Base-by-base conservation (phyloP, 495 filamentous ascomycete genomes). In the Tuber melanosporum region DNA sequence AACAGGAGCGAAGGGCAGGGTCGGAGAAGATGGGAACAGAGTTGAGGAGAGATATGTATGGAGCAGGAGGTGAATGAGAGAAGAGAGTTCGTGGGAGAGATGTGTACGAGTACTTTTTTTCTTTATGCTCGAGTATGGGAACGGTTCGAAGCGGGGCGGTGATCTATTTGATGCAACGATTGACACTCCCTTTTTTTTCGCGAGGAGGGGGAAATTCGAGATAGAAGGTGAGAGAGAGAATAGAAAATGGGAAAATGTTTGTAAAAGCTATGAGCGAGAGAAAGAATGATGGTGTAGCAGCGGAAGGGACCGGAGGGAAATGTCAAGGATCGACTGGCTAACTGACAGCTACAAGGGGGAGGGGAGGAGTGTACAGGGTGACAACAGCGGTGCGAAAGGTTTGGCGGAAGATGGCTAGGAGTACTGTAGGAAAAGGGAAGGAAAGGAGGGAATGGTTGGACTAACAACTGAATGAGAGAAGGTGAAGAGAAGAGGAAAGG, bases 341-440 rank as follows among this genome's bases (percentile, higher is more conserved):
- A 17, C 57, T 32, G 57, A 66, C 26, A 26, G 57, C 57, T 32
- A 66, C 26, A 66, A 12, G n/a, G 57, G 32, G 26, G 32, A 43
- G 32, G 2, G n/a, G 57, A 32, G 26, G 32, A 43, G 32, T 1
- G 42, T 43, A 39, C 78, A 75, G 78, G 72, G 41, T 70, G 47
- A 43, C n/a, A 62, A 57, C 73, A 73, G 71, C 42, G 76, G 70
- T 72, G 76, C 3, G n/a, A 32, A 66, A 32, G 0, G n/a, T 32
- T 32, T 17, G 57, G 10, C 32, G 57, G 22, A 49, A 39, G 43
- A 44, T 32, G 44, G 57, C 46, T 73, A 71, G 62, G 71, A 43
- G 69, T 44, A 17, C 17, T 17, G 32, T 70, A 36, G 46, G 52
- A 78, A 49, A 43, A n/a, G 52, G 77, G 74, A 79, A 69, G 44